A percentile compares a stretch with the other conserved stretches of the same genome.
These are phyloP conservation scores for Puccinia polysora DNA, from an alignment of 1,284 basidiomycete species.

Conservation along the genomic window DNA sequence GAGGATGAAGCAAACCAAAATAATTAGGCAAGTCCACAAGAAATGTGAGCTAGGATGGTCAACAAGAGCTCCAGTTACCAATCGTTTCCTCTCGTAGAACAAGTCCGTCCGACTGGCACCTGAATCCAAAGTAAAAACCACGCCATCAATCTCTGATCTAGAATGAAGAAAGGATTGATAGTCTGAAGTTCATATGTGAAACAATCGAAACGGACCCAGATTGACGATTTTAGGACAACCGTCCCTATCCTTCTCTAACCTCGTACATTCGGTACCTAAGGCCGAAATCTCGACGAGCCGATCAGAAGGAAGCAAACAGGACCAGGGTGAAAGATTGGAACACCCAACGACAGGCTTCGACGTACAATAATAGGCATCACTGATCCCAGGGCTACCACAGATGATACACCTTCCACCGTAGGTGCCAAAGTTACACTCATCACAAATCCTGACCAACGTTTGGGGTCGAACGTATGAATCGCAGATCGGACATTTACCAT, in stretches of 20 bases:
- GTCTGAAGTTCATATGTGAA: too few species aligned
- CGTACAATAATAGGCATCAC: conserved; percentile 94
- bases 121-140: not conserved
- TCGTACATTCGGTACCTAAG: conserved; percentile 65
- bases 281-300: not conserved
- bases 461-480: conserved; percentile 98
- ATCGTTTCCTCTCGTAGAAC: conserved; percentile 77
- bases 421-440: conserved; percentile 96
- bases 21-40: not conserved
- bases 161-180: too few species aligned
- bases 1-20: not conserved
- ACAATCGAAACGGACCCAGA: conserved; percentile 62
- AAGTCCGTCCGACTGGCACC: conserved; percentile 68
- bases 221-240: conserved; percentile 99
- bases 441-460: conserved; percentile 94
- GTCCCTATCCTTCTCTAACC: conserved; percentile 93
- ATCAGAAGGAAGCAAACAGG: not conserved
- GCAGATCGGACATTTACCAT: conserved; percentile 98
- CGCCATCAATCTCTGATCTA: too few species aligned
- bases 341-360: conserved; percentile 55
- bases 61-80: conserved; percentile 50
- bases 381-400: conserved; percentile 82
- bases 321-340: too few species aligned
- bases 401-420: conserved; percentile 96
- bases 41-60: not conserved